phyloP scores from a whole-genome alignment of 768 basidiomycete species.

The Rubroboletus pulcherrimus region DNA sequence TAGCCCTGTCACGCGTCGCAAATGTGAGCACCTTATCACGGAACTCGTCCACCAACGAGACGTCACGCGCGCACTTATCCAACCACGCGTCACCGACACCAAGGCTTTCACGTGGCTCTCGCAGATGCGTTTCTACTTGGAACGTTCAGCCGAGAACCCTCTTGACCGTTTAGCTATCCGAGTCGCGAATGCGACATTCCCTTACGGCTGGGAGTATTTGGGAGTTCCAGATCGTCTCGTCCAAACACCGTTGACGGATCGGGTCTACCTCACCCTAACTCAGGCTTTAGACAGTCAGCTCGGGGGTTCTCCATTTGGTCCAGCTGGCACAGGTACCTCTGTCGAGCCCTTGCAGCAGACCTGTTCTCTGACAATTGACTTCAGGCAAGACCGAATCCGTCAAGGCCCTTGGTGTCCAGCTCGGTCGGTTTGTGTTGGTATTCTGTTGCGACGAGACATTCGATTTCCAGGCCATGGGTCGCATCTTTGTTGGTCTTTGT shows the following conservation, averaged over 20 bases:
- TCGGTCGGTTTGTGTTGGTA: slow-evolving; percentile 99
- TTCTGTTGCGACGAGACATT: slow-evolving; percentile 99
- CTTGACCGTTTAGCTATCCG: slow-evolving; percentile 77
- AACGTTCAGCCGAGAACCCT: slow-evolving; percentile 64
- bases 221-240: slow-evolving; percentile 96
- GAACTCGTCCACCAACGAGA: slow-evolving; percentile 98
- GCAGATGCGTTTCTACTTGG: slow-evolving; percentile 98
- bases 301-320: slow-evolving; percentile 96
- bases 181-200: slow-evolving; percentile 89
- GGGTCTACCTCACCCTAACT: slow-evolving; percentile 93
- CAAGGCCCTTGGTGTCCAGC: slow-evolving; percentile 95
- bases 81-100: slow-evolving; percentile 57
- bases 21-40: slow-evolving; percentile 98
- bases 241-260: slow-evolving; percentile 95
- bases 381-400: slow-evolving; percentile 98
- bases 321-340: slow-evolving; percentile 85
- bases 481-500: slow-evolving; percentile 97
- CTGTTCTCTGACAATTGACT: slow-evolving; percentile 2
- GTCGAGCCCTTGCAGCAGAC: neutral
- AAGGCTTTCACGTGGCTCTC: slow-evolving; percentile 90
- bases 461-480: slow-evolving; percentile 99
- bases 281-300: slow-evolving; percentile 94
- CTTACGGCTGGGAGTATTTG: slow-evolving; percentile 98
- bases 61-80: slow-evolving; percentile 78
- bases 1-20: slow-evolving; percentile 85